Conservation (phyloP, 805 yeast genomes). For the Spathaspora hagerdaliae region DNA sequence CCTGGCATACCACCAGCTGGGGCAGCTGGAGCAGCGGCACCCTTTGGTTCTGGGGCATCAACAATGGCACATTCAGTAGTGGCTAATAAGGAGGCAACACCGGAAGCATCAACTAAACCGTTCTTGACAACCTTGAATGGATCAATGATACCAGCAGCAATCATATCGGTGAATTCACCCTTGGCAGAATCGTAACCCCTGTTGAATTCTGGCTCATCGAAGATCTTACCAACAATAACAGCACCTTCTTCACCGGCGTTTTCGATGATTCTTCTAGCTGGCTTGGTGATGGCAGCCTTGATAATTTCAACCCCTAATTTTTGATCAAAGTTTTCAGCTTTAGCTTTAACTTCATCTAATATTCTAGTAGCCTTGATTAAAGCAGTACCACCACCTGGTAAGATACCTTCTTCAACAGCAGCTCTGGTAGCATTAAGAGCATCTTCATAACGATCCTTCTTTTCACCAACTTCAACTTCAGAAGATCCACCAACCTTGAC, state of each 20-base stretch:
- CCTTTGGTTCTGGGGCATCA: slow-evolving; percentile 84
- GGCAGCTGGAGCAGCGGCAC: slow-evolving; percentile 47
- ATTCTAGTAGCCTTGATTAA: slow-evolving; percentile 83
- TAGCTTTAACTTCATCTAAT: slow-evolving; percentile 66
- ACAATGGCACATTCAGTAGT: slow-evolving; percentile 98
- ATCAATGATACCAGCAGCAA: slow-evolving; percentile 94
- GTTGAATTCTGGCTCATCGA: slow-evolving; percentile 68
- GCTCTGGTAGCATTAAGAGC: slow-evolving; percentile 98
- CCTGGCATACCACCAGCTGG: slow-evolving; percentile 43
- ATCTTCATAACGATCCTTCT: slow-evolving; percentile 98
- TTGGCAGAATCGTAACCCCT: slow-evolving; percentile 88
- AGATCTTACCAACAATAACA: slow-evolving; percentile 88
- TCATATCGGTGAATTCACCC: slow-evolving; percentile 93
- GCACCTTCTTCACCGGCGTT: slow-evolving; percentile 98
- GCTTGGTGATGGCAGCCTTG: slow-evolving; percentile 87
- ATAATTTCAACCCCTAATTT: slow-evolving; percentile 93
- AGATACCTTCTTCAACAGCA: slow-evolving; percentile 96
- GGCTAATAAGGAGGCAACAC: slow-evolving; percentile 95
- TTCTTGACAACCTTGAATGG: slow-evolving; percentile 97
- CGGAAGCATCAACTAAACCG: slow-evolving; percentile 93
- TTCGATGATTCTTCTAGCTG: slow-evolving; percentile 92
- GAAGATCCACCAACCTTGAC: slow-evolving; percentile 96
- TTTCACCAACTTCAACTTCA: slow-evolving; percentile 98
- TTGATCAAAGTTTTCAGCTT: slow-evolving; percentile 81
- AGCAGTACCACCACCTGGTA: slow-evolving; percentile 99